Conservation (phyloP, 805 yeast species). For the Monosporozyma yasuniensis region DNA sequence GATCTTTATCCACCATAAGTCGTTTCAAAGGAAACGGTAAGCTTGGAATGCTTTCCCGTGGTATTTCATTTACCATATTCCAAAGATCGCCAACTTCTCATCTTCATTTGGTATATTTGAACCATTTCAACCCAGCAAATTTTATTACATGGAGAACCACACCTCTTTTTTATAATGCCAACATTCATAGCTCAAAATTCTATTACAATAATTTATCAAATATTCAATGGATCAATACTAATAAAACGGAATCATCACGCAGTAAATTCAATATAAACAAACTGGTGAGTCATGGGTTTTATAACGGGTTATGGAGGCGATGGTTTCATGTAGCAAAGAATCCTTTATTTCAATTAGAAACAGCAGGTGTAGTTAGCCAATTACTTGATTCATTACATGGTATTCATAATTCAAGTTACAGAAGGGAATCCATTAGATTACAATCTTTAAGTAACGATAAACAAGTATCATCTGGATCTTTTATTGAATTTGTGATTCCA, state of each 20-base stretch:
- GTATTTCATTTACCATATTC: not conserved
- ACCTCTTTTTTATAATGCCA: not conserved
- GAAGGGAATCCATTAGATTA: not conserved
- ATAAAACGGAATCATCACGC: not conserved
- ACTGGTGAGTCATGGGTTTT: not conserved
- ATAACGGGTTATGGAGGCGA: not conserved
- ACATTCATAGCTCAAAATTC: not conserved
- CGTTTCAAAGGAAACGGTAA: not conserved
- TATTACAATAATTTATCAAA: not conserved
- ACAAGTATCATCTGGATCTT: conserved; percentile 33
- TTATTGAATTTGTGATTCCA: conserved; percentile 51
- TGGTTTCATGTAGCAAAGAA: not conserved
- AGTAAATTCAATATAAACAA: not conserved
- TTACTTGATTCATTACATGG: not conserved
- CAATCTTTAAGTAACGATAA: not conserved
- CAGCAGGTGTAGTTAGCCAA: not conserved
- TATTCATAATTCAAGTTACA: not conserved
- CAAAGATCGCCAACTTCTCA: not conserved
- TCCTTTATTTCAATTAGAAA: not conserved
- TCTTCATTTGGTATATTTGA: not conserved
- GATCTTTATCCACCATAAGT: not conserved
- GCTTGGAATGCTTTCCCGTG: not conserved
- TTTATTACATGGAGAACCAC: not conserved
- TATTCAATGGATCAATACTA: not conserved
- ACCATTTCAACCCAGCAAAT: not conserved